Conservation (phyloP, 306 rosid species). For the Medicago lupulina region DNA sequence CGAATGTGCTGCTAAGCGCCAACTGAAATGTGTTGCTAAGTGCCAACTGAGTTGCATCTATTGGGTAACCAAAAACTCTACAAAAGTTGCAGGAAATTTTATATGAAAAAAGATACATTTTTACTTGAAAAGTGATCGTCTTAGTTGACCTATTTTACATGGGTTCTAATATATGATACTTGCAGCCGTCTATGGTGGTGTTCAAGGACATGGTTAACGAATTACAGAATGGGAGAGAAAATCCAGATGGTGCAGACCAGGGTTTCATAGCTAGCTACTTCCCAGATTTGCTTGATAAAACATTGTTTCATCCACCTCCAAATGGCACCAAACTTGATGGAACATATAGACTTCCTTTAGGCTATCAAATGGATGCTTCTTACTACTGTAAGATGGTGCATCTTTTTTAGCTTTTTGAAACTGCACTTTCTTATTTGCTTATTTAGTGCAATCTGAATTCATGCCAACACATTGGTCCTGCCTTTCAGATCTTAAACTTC, state of each 20-base stretch:
- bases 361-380: slow-evolving; percentile 99
- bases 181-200: slow-evolving; percentile 83
- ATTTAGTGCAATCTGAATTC: slow-evolving; percentile 10
- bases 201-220: slow-evolving; percentile 84
- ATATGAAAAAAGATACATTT: background rate
- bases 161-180: slow-evolving; percentile 19
- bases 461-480: background rate
- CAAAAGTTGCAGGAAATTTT: background rate
- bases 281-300: slow-evolving; percentile 84
- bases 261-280: slow-evolving; percentile 90
- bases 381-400: slow-evolving; percentile 80
- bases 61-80: background rate
- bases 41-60: background rate
- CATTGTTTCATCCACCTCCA: slow-evolving; percentile 76
- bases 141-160: slow-evolving; percentile 13
- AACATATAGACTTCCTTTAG: slow-evolving; percentile 87
- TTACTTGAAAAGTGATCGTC: background rate
- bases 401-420: background rate
- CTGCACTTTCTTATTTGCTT: slow-evolving; percentile 1
- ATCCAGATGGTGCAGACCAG: slow-evolving; percentile 98
- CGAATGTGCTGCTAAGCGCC: no score
- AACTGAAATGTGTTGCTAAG: no score
- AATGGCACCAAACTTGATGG: slow-evolving; percentile 81
- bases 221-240: slow-evolving; percentile 69
- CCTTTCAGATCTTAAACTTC: slow-evolving; percentile 72